phyloP scores from a whole-genome alignment of 1,139 yeast genomes.

The Pichiaceae sp. region DNA sequence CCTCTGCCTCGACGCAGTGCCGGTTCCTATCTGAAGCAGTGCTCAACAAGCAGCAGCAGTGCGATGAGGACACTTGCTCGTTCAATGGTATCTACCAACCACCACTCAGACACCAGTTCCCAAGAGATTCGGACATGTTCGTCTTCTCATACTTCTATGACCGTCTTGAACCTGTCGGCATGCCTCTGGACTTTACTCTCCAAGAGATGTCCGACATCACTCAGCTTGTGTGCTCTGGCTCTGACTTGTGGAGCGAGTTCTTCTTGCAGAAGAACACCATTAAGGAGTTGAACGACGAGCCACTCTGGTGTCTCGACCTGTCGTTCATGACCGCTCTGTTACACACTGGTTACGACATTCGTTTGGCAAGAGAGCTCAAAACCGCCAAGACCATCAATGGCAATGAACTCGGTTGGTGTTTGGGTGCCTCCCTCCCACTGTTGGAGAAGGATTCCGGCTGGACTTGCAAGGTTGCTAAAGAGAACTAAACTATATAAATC shows the following conservation, averaged over 20 bases:
- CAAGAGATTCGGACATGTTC: constrained; percentile 63
- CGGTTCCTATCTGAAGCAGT: constrained; percentile 74
- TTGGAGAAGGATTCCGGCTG: constrained; percentile 61
- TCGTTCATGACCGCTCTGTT: constrained; percentile 83
- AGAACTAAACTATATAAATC: constrained; percentile 6
- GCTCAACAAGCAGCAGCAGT: constrained; percentile 72
- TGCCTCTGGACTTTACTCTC: constrained; percentile 84
- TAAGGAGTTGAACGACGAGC: constrained; percentile 60
- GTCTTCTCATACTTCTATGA: constrained; percentile 93
- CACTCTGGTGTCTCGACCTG: constrained; percentile 90
- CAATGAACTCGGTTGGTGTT: constrained; percentile 96
- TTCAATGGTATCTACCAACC: constrained; percentile 98
- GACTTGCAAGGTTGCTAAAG: constrained; percentile 49
- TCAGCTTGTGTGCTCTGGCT: constrained; percentile 78
- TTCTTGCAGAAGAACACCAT: constrained; percentile 26
- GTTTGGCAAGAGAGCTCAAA: constrained; percentile 77
- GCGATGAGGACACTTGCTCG: constrained; percentile 77
- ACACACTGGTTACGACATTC: constrained; percentile 94
- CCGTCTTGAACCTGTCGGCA: constrained; percentile 85
- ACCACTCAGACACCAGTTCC: constrained; percentile 68
- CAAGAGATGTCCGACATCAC: constrained; percentile 80
- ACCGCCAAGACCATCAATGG: constrained; percentile 85
- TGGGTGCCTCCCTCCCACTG: constrained; percentile 92
- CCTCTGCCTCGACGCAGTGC: constrained; percentile 63
- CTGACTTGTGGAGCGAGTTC: constrained; percentile 47